A percentile compares a stretch with the other conserved stretches of the same genome.
Conservation (phyloP, 2,329 filamentous ascomycete genomes). For the Fusarium sublunatum region DNA sequence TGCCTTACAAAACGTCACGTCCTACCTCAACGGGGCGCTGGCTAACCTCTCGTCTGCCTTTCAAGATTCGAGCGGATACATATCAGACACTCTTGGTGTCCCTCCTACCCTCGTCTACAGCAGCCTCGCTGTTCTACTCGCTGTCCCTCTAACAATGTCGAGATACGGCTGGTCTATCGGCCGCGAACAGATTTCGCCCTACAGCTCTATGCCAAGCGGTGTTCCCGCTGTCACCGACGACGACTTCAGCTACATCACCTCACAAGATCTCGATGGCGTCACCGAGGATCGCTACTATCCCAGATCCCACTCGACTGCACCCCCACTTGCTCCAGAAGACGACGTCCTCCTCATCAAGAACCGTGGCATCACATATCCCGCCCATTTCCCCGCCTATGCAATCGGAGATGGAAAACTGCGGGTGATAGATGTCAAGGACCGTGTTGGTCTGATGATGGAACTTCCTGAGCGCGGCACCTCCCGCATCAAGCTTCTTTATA, state of each 20-base stretch:
- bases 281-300: conserved; percentile 56
- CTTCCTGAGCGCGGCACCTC: conserved; percentile 64
- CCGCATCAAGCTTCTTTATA: conserved; percentile 76
- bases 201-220: conserved; percentile 59
- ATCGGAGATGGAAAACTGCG: conserved; percentile 79
- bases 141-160: conserved; percentile 65
- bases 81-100: conserved; percentile 63
- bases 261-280: conserved; percentile 71
- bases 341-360: conserved; percentile 78
- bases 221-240: conserved; percentile 76
- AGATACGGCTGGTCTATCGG: conserved; percentile 63
- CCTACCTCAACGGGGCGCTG: conserved; percentile 66
- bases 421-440: conserved; percentile 73
- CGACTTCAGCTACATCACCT: conserved; percentile 87
- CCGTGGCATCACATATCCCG: conserved; percentile 72
- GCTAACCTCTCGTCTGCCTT: conserved; percentile 61
- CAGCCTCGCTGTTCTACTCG: conserved; percentile 61
- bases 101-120: conserved; percentile 62
- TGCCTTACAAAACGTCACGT: conserved; percentile 70
- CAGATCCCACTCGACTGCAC: conserved; percentile 49
- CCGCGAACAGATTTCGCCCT: conserved; percentile 64
- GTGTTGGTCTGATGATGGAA: conserved; percentile 74
- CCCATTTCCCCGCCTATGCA: conserved; percentile 79
- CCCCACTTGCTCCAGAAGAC: conserved; percentile 63
- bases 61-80: conserved; percentile 62